phyloP scores from a whole-genome alignment of 305 asterid species.

The Fraxinus greggii region DNA sequence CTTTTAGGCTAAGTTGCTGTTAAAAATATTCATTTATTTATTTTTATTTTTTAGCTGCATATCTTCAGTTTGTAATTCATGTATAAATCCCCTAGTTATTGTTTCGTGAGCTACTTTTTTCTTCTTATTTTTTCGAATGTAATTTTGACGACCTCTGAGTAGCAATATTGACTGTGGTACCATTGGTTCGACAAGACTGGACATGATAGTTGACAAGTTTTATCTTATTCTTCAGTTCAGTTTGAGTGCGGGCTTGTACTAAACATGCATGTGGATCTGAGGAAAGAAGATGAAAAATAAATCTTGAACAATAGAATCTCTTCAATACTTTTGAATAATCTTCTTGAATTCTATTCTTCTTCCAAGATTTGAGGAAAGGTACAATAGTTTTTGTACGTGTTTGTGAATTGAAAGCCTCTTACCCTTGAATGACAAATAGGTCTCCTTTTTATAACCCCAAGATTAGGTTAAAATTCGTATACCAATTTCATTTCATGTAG shows the following conservation, averaged over 20 bases:
- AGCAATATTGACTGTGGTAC: not conserved
- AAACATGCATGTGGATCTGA: too few relatives aligned
- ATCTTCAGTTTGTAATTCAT: not conserved
- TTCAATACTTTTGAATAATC: too few relatives aligned
- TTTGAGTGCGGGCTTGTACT: not conserved
- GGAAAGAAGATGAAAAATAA: too few relatives aligned
- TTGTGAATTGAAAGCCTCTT: too few relatives aligned
- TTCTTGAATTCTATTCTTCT: too few relatives aligned
- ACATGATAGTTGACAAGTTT: not conserved
- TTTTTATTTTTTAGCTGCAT: not conserved
- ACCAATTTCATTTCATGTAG: too few relatives aligned
- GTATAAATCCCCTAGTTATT: not conserved
- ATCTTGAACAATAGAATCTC: too few relatives aligned
- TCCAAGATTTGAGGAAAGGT: too few relatives aligned
- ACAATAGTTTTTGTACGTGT: too few relatives aligned
- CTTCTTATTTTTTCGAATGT: not conserved
- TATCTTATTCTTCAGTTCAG: not conserved
- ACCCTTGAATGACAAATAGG: too few relatives aligned
- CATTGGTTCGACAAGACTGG: not conserved
- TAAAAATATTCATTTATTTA: not conserved
- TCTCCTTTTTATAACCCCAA: too few relatives aligned
- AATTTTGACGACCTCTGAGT: not conserved
- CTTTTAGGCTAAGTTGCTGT: not conserved
- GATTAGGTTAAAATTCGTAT: too few relatives aligned
- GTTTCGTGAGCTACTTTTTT: not conserved